phyloP scores from a whole-genome alignment of 192 early-diverging fungal genomes.

The Podila epigama region DNA sequence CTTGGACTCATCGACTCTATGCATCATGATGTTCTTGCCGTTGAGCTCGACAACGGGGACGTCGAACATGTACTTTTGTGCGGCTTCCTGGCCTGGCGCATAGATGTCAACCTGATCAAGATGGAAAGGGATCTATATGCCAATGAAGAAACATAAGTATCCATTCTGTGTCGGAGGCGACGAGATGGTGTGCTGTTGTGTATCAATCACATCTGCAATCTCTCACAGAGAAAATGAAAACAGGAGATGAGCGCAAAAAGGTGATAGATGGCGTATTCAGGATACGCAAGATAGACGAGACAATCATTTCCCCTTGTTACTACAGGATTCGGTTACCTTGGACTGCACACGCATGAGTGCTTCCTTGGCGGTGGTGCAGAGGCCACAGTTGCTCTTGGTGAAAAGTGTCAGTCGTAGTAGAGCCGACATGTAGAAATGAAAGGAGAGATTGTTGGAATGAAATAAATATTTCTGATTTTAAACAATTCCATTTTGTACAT shows the following conservation, averaged over 20 bases:
- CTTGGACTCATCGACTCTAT: slow-evolving; percentile 51
- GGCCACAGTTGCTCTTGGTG: slow-evolving; percentile 56
- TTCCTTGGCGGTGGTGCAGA: slow-evolving; percentile 58
- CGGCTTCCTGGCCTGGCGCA: slow-evolving; percentile 31
- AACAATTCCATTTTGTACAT: too few relatives aligned
- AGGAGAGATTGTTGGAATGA: background rate
- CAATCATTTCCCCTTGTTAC: too few relatives aligned
- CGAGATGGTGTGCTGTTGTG: background rate
- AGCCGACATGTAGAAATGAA: slow-evolving; percentile 17
- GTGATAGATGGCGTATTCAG: too few relatives aligned
- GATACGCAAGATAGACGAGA: too few relatives aligned
- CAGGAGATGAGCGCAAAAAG: too few relatives aligned
- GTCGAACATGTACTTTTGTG: slow-evolving; percentile 62
- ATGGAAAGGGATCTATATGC: slow-evolving; percentile 43
- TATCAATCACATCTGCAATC: background rate
- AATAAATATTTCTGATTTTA: too few relatives aligned
- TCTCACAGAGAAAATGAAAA: too few relatives aligned
- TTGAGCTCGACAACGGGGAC: slow-evolving; percentile 62
- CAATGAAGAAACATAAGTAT: too few relatives aligned
- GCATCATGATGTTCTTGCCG: slow-evolving; percentile 54
- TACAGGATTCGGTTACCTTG: slow-evolving; percentile 45
- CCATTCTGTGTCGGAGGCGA: too few relatives aligned
- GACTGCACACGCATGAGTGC: slow-evolving; percentile 51
- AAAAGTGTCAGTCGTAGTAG: slow-evolving; percentile 52
- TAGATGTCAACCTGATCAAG: slow-evolving; percentile 47